These are phyloP conservation scores for Pachysolen tannophilus DNA, from an alignment of 805 yeast genomes.

Conservation along the genomic window DNA sequence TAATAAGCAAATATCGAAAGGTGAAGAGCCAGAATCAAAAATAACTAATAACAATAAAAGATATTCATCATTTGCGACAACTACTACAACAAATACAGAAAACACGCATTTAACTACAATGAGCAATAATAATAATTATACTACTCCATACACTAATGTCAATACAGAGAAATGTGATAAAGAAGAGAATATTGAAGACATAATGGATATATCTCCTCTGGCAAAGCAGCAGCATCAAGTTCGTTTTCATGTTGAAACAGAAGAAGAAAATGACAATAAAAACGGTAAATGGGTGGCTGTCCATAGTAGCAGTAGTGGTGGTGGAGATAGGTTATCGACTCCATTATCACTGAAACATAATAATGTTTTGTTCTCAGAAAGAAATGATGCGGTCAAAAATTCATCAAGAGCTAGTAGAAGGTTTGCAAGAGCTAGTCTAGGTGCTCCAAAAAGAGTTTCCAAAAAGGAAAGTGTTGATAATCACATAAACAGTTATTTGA, in stretches of 20 bases:
- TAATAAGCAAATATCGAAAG: conserved; percentile 1
- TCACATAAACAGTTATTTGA: no score
- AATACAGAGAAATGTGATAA: conserved; percentile 2
- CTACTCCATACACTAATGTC: conserved; percentile 1
- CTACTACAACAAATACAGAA: background rate
- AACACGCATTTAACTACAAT: background rate
- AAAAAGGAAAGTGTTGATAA: conserved; percentile 12
- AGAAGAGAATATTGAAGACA: background rate
- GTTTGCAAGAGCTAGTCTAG: conserved; percentile 28
- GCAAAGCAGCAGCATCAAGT: background rate
- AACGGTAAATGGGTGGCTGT: no score
- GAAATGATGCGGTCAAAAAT: background rate
- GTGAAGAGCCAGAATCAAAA: background rate
- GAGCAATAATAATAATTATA: no score
- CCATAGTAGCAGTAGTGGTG: background rate
- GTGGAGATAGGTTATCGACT: background rate
- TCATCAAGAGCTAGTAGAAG: conserved; percentile 20
- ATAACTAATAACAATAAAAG: conserved; percentile 4
- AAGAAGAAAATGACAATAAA: background rate
- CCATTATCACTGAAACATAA: background rate
- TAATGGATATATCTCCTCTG: background rate
- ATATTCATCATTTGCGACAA: background rate
- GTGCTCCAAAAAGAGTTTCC: conserved; percentile 43
- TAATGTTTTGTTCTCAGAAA: background rate
- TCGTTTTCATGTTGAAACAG: conserved; percentile 1